Evolutionary conservation across 2,329 filamentous ascomycete species (phyloP), one percentile per base, ranked within the genome.

Genomic region (Epichloe aotearoae): DNA sequence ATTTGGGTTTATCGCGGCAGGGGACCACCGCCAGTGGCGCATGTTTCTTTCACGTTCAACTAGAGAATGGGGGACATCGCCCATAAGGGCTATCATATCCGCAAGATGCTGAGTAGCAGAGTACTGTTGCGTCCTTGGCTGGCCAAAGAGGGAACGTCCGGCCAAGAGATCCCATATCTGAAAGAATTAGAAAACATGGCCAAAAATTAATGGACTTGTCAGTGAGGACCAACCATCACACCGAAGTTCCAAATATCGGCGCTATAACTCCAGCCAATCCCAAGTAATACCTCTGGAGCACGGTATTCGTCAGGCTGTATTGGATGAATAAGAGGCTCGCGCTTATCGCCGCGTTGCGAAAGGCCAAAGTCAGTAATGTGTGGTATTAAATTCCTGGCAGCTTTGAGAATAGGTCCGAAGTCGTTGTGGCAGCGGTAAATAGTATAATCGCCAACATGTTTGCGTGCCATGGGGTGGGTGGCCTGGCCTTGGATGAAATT

Each of bases 151-250:
- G 17, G 55, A 52, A 11, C 44, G 39, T 12, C 55, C 59, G 1
- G 57, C 53, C 33, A 61, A 55, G 12, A 61, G 50, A n/a, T 61
- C 58, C 58, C 60, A 61, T 37, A 61, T 54, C 55, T 59, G 30
- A 4, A 5, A 19, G 12, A 49, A 42, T 51, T 42, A 49, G 36
- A 11, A 14, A 33, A 43, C 19, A 48, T 38, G 10, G 17, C 38
- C n/a, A 0, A 19, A 17, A 17, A 39, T 19, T 6, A 3, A 5
- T 15, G 15, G 5, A 10, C 38, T 3, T 39, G 0, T 1, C 2
- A 26, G 11, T 30, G 33, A 15, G 33, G 7, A 47, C 54, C 11
- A 49, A 59, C 57, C 49, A 62, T 53, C 14, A 56, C 52, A 1
- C 59, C 60, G 30, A 62, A 55, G 7, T 41, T 51, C 50, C 50